Conservation (phyloP, 805 yeast genomes). For the Starmerella potacharoeniae region DNA sequence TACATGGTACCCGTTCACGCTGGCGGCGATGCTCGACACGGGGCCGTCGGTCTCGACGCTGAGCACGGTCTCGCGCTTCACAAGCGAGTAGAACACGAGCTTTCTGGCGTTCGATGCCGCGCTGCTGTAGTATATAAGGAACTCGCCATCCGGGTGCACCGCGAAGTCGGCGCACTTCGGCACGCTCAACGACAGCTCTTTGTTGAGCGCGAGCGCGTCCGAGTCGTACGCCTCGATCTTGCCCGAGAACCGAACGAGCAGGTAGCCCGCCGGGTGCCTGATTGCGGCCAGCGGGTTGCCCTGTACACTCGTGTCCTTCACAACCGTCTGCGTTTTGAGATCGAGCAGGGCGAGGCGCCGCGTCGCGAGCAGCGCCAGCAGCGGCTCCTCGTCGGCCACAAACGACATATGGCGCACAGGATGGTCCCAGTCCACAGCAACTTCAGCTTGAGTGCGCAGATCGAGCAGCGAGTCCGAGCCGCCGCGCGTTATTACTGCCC, state of each 20-base stretch:
- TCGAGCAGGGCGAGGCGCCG: background rate
- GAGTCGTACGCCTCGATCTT: background rate
- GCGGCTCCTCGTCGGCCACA: background rate
- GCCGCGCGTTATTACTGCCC: background rate
- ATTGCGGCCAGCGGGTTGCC: background rate
- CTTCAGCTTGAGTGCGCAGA: background rate
- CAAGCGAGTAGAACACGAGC: background rate
- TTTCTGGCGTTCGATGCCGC: background rate
- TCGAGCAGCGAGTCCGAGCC: background rate
- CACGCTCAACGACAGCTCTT: background rate
- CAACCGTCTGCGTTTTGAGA: background rate
- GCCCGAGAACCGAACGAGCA: background rate
- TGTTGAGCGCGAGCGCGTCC: background rate
- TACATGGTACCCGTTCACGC: background rate
- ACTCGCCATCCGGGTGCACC: slow-evolving; percentile 3
- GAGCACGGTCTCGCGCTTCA: background rate
- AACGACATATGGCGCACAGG: background rate
- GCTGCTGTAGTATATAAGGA: background rate
- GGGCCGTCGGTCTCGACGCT: background rate
- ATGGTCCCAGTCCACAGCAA: background rate
- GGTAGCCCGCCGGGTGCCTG: background rate
- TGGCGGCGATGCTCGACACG: background rate
- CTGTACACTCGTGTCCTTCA: background rate
- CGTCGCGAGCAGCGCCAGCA: background rate
- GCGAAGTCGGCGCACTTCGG: background rate